Evolutionary conservation across 306 rosid species (phyloP).

Genomic region (Delonix regia): DNA sequence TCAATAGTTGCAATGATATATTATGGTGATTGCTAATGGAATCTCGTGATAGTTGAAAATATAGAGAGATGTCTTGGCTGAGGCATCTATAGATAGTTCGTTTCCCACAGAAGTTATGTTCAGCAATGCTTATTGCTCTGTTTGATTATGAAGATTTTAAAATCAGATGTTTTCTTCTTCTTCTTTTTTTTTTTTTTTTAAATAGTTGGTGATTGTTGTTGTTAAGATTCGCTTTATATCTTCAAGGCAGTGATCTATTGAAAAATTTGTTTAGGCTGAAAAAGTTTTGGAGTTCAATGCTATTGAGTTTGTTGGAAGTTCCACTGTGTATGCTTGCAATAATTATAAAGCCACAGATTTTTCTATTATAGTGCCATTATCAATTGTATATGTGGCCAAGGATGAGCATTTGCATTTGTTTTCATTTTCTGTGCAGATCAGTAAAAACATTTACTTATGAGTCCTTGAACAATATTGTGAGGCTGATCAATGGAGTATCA

Average conservation of each 20-base stretch:
- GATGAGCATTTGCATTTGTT: constrained; percentile 29
- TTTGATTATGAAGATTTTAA: background rate
- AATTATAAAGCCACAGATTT: background rate
- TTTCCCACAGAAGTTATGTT: background rate
- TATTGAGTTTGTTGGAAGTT: constrained; percentile 21
- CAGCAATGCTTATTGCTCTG: background rate
- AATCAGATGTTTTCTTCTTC: constrained; percentile 11
- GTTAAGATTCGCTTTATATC: background rate
- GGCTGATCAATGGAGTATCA: constrained; percentile 91
- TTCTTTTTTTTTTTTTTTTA: too few species aligned
- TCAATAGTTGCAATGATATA: background rate
- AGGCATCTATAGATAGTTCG: background rate
- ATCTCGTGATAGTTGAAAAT: background rate
- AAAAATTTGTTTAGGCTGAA: background rate
- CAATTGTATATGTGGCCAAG: background rate
- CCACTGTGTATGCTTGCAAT: background rate
- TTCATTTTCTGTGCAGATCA: constrained; percentile 65
- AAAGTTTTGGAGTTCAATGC: background rate
- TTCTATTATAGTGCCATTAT: constrained; percentile 14
- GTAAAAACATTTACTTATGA: constrained; percentile 88
- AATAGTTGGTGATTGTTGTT: constrained; percentile 10
- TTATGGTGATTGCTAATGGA: background rate
- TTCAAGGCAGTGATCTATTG: background rate
- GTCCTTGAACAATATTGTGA: constrained; percentile 71
- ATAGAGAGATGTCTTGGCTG: background rate